Conservation (phyloP, 2,329 filamentous ascomycete species). For the Fonsecaea nubica region DNA sequence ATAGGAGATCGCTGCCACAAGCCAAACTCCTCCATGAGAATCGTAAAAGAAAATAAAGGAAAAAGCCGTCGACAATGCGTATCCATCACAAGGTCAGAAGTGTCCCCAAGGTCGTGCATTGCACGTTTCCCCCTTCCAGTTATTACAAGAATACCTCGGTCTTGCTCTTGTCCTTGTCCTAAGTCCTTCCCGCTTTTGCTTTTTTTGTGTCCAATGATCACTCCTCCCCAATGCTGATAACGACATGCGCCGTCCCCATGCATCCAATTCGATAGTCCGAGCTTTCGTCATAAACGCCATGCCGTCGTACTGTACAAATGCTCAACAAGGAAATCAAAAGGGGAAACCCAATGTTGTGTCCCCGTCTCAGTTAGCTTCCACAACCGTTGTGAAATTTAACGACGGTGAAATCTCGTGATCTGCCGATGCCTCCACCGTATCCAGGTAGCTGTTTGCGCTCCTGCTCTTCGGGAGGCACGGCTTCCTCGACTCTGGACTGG, state of each 20-base stretch:
- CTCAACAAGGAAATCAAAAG: conserved; percentile 18
- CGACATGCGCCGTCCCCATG: conserved; percentile 30
- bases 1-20: conserved; percentile 11
- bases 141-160: conserved; percentile 32
- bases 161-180: conserved; percentile 17
- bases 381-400: conserved; percentile 31
- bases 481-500: conserved; percentile 39
- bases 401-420: conserved; percentile 37
- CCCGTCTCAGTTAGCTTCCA: conserved; percentile 34
- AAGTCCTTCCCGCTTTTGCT: conserved; percentile 16
- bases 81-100: conserved; percentile 13
- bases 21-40: conserved; percentile 32
- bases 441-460: conserved; percentile 43
- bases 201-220: conserved; percentile 27
- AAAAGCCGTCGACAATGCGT: conserved; percentile 19
- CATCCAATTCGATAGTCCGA: conserved; percentile 21
- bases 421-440: conserved; percentile 37
- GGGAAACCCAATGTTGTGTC: conserved; percentile 2
- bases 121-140: conserved; percentile 10
- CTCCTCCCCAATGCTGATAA: conserved; percentile 28
- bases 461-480: conserved; percentile 41
- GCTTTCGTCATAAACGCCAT: conserved; percentile 31
- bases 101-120: neutral
- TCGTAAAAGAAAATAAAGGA: conserved; percentile 24
- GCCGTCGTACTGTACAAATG: conserved; percentile 38